Conservation (phyloP, 352 stramenopile genomes). For the Phytophthora sp. region DNA sequence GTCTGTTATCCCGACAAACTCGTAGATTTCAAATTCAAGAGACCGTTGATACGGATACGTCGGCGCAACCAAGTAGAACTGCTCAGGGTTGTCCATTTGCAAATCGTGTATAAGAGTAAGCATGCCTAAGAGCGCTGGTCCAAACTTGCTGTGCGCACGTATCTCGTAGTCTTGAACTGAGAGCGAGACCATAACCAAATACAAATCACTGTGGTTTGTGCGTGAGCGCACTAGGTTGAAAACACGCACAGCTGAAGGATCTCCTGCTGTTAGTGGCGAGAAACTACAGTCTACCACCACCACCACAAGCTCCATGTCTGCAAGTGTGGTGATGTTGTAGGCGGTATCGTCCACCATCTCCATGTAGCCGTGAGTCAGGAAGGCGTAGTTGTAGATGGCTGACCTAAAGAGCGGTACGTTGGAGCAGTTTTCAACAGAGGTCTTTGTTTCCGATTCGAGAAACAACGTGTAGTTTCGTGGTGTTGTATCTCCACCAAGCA, state of each 20-base stretch:
- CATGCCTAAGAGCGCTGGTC: constrained; percentile 25
- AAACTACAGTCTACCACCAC: constrained; percentile 50
- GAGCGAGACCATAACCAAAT: constrained; percentile 27
- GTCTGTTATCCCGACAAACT: constrained; percentile 14
- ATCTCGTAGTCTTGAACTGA: constrained; percentile 42
- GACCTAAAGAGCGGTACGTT: constrained; percentile 2
- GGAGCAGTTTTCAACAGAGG: constrained; percentile 6
- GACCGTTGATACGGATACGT: constrained; percentile 35
- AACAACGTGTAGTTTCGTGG: constrained; percentile 28
- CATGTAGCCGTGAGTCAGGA: constrained; percentile 29
- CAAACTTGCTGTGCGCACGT: constrained; percentile 15
- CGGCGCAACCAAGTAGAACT: constrained; percentile 26
- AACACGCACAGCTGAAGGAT: constrained; percentile 11
- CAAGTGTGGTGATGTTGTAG: constrained; percentile 41
- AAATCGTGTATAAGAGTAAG: constrained; percentile 31
- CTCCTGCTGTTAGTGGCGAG: constrained; percentile 8
- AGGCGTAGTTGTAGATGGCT: constrained; percentile 36
- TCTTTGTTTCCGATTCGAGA: constrained; percentile 12
- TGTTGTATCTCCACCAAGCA: constrained; percentile 25
- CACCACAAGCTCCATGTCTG: constrained; percentile 39
- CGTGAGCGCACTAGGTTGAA: constrained; percentile 31
- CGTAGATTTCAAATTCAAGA: constrained; percentile 33
- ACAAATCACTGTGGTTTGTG: constrained; percentile 12
- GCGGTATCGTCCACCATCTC: constrained; percentile 30
- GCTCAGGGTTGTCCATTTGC: constrained; percentile 2